These are phyloP conservation scores for Gloeostereum incarnatum DNA, from an alignment of 768 basidiomycete species.

Conservation along the genomic window DNA sequence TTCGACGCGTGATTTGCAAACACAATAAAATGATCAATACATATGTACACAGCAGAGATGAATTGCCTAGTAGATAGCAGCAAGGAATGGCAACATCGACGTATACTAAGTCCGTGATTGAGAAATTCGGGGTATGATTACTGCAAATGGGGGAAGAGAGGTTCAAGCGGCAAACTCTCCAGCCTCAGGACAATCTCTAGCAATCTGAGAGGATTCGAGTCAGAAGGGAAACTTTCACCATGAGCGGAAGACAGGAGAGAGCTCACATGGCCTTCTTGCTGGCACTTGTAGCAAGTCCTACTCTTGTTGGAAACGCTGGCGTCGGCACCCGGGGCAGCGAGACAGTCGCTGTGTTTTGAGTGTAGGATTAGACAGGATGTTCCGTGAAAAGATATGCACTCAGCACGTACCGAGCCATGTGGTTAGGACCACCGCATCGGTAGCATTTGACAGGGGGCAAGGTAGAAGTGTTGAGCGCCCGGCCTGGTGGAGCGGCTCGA, in stretches of 20 bases:
- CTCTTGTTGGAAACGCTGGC: constrained; percentile 46
- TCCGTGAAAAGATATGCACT: constrained; percentile 6
- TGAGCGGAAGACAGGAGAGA: no score
- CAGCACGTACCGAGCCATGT: constrained; percentile 70
- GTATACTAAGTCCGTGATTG: background rate
- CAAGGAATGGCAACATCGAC: background rate
- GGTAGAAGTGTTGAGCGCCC: constrained; percentile 64
- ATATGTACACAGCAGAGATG: no score
- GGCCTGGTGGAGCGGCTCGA: constrained; percentile 67
- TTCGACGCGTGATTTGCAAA: no score
- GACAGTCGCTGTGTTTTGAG: constrained; percentile 54
- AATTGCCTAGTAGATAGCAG: no score
- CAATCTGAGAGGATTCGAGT: constrained; percentile 32
- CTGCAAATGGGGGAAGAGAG: background rate
- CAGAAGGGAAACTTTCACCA: background rate
- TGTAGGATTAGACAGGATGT: constrained; percentile 2
- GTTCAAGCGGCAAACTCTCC: constrained; percentile 39
- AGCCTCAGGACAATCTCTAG: constrained; percentile 55
- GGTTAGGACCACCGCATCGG: constrained; percentile 83
- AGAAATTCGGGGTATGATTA: no score
- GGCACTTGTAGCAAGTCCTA: constrained; percentile 86
- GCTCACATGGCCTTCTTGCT: constrained; percentile 81
- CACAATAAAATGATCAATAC: no score
- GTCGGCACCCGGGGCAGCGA: constrained; percentile 58
- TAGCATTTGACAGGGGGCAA: constrained; percentile 84